phyloP scores from a whole-genome alignment of 2,329 filamentous ascomycete species.

The Ceratocystis ficicola region DNA sequence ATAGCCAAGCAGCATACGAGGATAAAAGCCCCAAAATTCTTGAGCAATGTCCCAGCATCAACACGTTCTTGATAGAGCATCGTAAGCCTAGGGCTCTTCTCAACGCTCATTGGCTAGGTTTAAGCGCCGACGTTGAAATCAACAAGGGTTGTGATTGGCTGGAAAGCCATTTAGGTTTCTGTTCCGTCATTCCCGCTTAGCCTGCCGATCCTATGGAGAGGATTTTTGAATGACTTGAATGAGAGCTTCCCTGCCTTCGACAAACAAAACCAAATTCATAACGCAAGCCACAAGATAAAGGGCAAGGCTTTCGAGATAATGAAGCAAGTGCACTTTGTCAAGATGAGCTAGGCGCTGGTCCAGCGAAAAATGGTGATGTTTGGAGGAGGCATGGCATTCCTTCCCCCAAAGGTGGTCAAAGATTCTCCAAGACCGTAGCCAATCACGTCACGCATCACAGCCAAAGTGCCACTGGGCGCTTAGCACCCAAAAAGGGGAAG shows the following conservation, averaged over 20 bases:
- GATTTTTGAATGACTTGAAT: too few species aligned
- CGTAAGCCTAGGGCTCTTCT: background rate
- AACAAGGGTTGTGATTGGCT: slow-evolving; percentile 14
- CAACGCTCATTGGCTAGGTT: background rate
- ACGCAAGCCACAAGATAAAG: background rate
- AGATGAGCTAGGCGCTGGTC: background rate
- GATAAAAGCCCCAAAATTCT: background rate
- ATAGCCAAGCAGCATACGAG: background rate
- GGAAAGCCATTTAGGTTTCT: background rate
- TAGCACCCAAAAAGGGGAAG: background rate
- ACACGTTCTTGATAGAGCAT: slow-evolving; percentile 6
- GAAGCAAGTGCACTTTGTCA: background rate
- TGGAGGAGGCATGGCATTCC: background rate
- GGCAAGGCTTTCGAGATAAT: background rate
- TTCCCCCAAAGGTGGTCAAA: background rate
- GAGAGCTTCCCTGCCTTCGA: background rate
- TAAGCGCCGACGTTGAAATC: slow-evolving; percentile 16
- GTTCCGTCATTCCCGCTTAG: background rate
- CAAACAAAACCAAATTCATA: background rate
- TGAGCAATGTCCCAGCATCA: background rate
- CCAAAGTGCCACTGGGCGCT: slow-evolving; percentile 5
- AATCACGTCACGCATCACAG: background rate
- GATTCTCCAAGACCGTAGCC: background rate
- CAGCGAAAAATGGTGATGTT: background rate
- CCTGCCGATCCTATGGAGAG: background rate